phyloP scores from a whole-genome alignment of 2,329 filamentous ascomycete species.

The Fusarium circinatum region DNA sequence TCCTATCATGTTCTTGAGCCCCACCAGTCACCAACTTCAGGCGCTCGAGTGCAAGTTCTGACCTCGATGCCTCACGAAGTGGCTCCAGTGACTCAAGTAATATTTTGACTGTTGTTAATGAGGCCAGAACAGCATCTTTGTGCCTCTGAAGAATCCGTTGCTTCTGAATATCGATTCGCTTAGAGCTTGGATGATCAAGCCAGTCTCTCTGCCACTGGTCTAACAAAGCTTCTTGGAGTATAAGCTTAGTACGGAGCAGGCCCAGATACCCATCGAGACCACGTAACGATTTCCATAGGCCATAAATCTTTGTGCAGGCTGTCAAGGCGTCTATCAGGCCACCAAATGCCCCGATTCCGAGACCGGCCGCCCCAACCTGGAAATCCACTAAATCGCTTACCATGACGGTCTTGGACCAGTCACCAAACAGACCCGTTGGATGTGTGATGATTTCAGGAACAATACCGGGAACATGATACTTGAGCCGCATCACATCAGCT shows the following conservation, averaged over 20 bases:
- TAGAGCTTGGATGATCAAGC: not conserved
- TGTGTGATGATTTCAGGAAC: no score
- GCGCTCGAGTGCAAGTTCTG: not conserved
- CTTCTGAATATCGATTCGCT: not conserved
- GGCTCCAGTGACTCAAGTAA: not conserved
- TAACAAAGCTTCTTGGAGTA: not conserved
- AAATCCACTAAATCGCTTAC: not conserved
- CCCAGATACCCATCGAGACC: not conserved
- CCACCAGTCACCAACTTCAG: not conserved
- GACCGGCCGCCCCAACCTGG: not conserved
- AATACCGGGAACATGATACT: not conserved
- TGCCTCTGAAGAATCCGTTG: not conserved
- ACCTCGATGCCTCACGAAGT: not conserved
- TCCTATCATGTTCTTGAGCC: not conserved
- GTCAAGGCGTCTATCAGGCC: not conserved
- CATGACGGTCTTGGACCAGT: not conserved
- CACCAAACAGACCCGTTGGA: not conserved
- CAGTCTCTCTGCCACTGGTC: constrained; percentile 10
- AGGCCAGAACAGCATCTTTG: not conserved
- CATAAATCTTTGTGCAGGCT: not conserved
- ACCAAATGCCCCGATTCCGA: not conserved
- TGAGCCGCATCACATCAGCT: not conserved
- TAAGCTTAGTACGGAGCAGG: not conserved
- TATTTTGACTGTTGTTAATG: not conserved
- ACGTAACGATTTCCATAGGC: not conserved